These are phyloP conservation scores for Leishmania turanica DNA, from an alignment of 208 protist genomes.

Conservation along the genomic window DNA sequence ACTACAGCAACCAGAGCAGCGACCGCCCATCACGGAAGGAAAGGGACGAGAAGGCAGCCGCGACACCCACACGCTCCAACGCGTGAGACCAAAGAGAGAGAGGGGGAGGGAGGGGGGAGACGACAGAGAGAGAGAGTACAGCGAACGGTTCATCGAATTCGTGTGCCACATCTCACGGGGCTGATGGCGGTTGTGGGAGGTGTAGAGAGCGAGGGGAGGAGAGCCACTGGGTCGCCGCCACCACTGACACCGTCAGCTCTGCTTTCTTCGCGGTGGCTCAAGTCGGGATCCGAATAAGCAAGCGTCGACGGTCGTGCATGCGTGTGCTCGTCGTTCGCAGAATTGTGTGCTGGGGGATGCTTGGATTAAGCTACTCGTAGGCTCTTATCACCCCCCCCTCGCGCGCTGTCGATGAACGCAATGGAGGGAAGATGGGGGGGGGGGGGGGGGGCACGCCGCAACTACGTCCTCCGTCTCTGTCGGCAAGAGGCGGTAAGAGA, in stretches of 20 bases:
- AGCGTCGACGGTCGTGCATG: not conserved
- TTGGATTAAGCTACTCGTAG: not conserved
- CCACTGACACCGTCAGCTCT: not conserved
- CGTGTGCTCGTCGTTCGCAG: not conserved
- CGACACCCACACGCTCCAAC: not conserved
- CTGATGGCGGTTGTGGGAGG: not conserved
- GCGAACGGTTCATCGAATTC: not conserved
- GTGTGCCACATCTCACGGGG: not conserved
- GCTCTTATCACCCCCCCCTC: not conserved
- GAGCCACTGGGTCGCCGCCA: not conserved
- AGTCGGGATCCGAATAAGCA: not conserved
- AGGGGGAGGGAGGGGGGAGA: not conserved
- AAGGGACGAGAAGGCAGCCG: not conserved
- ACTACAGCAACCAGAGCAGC: not conserved
- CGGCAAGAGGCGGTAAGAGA: not conserved
- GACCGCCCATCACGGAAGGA: not conserved
- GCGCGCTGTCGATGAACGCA: not conserved
- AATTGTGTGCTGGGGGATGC: not conserved
- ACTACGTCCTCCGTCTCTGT: not conserved
- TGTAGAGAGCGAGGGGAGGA: not conserved
- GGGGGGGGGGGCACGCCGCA: not conserved
- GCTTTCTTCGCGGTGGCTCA: not conserved
- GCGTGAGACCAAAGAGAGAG: not conserved
- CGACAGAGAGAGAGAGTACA: not conserved
- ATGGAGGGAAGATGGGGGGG: not conserved